Base-by-base conservation (phyloP, 208 protist species). In the Polymyxa betae region DNA sequence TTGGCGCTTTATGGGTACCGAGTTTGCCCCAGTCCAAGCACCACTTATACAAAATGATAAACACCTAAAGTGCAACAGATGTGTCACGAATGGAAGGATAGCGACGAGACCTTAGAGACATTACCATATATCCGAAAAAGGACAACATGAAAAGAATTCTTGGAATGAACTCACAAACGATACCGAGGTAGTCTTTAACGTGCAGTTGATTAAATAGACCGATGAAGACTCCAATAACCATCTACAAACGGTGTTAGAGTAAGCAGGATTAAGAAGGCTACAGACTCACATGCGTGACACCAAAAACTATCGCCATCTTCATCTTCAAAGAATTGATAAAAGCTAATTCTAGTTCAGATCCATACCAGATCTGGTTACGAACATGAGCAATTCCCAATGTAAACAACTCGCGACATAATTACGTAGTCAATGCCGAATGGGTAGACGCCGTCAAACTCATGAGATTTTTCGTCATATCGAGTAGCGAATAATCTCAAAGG, bases 291-390 rank as follows among this genome's bases (percentile, higher is more conserved):
- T 91, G 90, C 1, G 68, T 91, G 12, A 91, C 90, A 10, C 90
- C 90, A 12, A 91, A 35, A 46, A 99, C 95, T 43, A 99, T 96
- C 45, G 98, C 96, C 54, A 98, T 94, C 94, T 99, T 99, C 98
- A 99, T 99, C 94, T 99, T 99, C 90, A 99, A 95, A 29, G 96
- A 98, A 95, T 99, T 99, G 93, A 97, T 97, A 93, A 97, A 98
- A 44, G 96, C 95, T 29, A 99, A 93, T 99, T 99, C 40, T 32
- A 38, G 35, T 24, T 97, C 95, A 0, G 90, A 68, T 54, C 78
- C 66, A 41, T 92, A 90, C 87, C 43, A 89, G 35, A 82, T 43
- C 72, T 82, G 72, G n/a, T n/a, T 5, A 43, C 16, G 72, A 43
- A 5, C 72, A 35, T 40, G 72, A 35, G 5, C 40, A 43, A 82